Conservation (phyloP, 169 alveolate species). For the Plasmodium gallinaceum region DNA sequence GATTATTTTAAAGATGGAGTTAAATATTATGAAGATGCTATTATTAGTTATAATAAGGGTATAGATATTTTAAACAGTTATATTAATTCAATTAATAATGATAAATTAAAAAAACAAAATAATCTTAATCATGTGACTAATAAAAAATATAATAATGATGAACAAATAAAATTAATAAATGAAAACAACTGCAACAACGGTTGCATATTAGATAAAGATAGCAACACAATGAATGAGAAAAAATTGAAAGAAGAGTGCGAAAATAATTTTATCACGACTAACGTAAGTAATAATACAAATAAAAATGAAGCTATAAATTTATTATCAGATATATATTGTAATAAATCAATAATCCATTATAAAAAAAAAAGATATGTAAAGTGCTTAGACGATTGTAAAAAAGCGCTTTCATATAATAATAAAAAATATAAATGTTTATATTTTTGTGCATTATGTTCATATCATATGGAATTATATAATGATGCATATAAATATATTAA, state of each 20-base stretch:
- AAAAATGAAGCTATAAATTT: conserved; percentile 12
- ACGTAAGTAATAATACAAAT: neutral
- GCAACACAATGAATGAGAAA: neutral
- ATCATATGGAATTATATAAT: conserved; percentile 31
- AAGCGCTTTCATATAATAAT: conserved; percentile 29
- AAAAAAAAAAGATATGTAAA: conserved; percentile 64
- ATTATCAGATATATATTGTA: conserved; percentile 53
- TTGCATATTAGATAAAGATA: neutral
- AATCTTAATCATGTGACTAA: neutral
- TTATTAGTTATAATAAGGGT: conserved; percentile 64
- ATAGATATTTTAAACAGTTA: conserved; percentile 30
- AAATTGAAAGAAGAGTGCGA: neutral
- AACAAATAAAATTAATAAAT: neutral
- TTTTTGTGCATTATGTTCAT: conserved; percentile 26
- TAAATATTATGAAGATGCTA: conserved; percentile 72
- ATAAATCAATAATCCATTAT: conserved; percentile 49
- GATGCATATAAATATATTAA: conserved; percentile 47
- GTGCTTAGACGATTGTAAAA: conserved; percentile 59
- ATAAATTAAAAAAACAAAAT: neutral
- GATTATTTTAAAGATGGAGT: conserved; percentile 56
- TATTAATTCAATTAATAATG: neutral
- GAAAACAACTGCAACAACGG: neutral
- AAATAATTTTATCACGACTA: neutral
- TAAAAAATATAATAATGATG: neutral
- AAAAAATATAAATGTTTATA: conserved; percentile 67